Evolutionary conservation across 2,329 filamentous ascomycete species (phyloP).

Genomic region (Fusarium sp.): DNA sequence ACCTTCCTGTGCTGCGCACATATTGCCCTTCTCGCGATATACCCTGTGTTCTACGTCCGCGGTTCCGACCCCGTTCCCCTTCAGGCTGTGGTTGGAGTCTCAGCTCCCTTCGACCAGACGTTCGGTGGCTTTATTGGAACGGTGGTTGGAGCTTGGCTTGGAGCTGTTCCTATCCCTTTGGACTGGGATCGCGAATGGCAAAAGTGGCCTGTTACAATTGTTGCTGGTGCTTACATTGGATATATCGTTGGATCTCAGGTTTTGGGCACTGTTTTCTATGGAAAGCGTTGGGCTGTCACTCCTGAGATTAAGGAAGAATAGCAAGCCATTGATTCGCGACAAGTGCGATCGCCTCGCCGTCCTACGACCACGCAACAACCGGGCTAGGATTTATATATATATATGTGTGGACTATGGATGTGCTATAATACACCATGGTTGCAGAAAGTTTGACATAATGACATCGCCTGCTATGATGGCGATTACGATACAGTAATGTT

Average conservation of each 20-base stretch:
- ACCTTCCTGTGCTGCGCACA: constrained; percentile 87
- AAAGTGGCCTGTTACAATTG: constrained; percentile 93
- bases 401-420: not conserved
- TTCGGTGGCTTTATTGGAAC: constrained; percentile 87
- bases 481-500: constrained; percentile 7
- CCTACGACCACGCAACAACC: not conserved
- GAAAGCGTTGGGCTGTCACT: constrained; percentile 57
- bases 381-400: not conserved
- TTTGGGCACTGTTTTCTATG: constrained; percentile 66
- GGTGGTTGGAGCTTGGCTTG: constrained; percentile 87
- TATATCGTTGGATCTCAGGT: constrained; percentile 77
- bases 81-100: constrained; percentile 75
- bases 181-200: constrained; percentile 99
- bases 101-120: constrained; percentile 83
- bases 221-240: constrained; percentile 85
- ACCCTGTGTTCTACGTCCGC: constrained; percentile 87
- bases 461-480: not conserved
- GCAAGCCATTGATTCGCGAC: not conserved
- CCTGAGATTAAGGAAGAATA: constrained; percentile 50
- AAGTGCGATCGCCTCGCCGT: not conserved
- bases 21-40: constrained; percentile 80
- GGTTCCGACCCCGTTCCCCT: constrained; percentile 81
- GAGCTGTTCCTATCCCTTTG: constrained; percentile 93
- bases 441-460: constrained; percentile 3
- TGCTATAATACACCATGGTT: not conserved